Evolutionary conservation across 352 stramenopile genomes (phyloP).

Genomic region (Phytophthora uliginosa): DNA sequence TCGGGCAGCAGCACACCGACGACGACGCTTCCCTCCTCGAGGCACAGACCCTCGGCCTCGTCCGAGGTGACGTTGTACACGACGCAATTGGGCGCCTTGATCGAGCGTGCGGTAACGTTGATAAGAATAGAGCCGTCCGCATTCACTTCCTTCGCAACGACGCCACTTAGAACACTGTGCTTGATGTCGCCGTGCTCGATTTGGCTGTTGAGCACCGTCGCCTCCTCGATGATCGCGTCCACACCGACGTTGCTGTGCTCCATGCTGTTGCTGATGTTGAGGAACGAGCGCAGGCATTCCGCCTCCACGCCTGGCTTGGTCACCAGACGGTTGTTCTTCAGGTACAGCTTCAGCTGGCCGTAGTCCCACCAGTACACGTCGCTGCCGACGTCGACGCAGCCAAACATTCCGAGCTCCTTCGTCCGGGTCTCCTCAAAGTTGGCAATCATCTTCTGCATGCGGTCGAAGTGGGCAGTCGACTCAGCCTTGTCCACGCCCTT

Average conservation of each 20-base stretch:
- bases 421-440: slow-evolving; percentile 79
- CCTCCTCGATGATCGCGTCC: slow-evolving; percentile 62
- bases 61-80: slow-evolving; percentile 98
- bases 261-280: slow-evolving; percentile 82
- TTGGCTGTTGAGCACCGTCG: slow-evolving; percentile 86
- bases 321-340: slow-evolving; percentile 97
- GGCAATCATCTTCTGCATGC: slow-evolving; percentile 94
- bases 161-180: slow-evolving; percentile 91
- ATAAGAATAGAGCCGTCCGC: slow-evolving; percentile 97
- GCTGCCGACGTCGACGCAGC: slow-evolving; percentile 97
- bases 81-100: slow-evolving; percentile 95
- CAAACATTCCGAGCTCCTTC: slow-evolving; percentile 93
- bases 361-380: slow-evolving; percentile 99
- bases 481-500: slow-evolving; percentile 89
- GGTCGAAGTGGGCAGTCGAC: slow-evolving; percentile 89
- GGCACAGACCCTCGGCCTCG: slow-evolving; percentile 89
- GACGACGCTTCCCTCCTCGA: slow-evolving; percentile 94
- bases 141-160: slow-evolving; percentile 92
- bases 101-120: slow-evolving; percentile 97
- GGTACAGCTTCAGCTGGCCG: slow-evolving; percentile 98
- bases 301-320: slow-evolving; percentile 87
- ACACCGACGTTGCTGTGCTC: slow-evolving; percentile 83
- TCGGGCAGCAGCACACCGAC: slow-evolving; percentile 94
- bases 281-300: slow-evolving; percentile 81
- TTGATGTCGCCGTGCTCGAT: slow-evolving; percentile 75